Evolutionary conservation across 139 green algal species (phyloP).

Genomic region (Coelastrella sp.): DNA sequence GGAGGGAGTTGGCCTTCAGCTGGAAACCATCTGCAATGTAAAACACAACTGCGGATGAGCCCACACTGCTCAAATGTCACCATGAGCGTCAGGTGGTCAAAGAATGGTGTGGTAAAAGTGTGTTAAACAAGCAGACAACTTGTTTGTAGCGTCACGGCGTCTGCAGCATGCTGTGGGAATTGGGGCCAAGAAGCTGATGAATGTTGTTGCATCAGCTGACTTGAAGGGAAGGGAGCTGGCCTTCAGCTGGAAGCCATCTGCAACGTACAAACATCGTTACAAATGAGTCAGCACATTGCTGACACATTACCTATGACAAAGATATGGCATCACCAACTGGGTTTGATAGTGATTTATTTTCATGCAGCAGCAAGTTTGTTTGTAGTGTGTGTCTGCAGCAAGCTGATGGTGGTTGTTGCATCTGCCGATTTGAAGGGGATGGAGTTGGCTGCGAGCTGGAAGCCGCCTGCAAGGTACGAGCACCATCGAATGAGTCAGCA

Average conservation of each 20-base stretch:
- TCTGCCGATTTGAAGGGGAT: constrained; percentile 37
- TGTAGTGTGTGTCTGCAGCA: constrained; percentile 21
- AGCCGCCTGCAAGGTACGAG: background rate
- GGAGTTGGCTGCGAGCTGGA: constrained; percentile 18
- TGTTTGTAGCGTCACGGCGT: constrained; percentile 14
- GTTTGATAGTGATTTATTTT: no score
- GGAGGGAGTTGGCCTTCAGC: constrained; percentile 9
- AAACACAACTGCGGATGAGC: no score
- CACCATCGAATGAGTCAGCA: no score
- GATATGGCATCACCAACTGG: no score
- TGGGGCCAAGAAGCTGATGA: constrained; percentile 23
- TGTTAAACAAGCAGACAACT: no score
- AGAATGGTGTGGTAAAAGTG: no score
- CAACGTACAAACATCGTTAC: background rate
- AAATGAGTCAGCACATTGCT: no score
- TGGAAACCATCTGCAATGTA: background rate
- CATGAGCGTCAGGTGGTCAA: background rate
- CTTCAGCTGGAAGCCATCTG: constrained; percentile 36
- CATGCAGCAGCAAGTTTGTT: background rate
- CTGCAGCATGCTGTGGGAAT: constrained; percentile 24
- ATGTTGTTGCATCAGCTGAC: constrained; percentile 16
- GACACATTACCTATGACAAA: no score
- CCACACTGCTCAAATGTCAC: no score
- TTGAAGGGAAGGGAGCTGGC: constrained; percentile 36
- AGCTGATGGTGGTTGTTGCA: background rate